Percentiles rank a stretch among this genome's conserved stretches.
Evolutionary conservation across 306 rosid genomes (phyloP).

Genomic region (Ceratonia siliqua): DNA sequence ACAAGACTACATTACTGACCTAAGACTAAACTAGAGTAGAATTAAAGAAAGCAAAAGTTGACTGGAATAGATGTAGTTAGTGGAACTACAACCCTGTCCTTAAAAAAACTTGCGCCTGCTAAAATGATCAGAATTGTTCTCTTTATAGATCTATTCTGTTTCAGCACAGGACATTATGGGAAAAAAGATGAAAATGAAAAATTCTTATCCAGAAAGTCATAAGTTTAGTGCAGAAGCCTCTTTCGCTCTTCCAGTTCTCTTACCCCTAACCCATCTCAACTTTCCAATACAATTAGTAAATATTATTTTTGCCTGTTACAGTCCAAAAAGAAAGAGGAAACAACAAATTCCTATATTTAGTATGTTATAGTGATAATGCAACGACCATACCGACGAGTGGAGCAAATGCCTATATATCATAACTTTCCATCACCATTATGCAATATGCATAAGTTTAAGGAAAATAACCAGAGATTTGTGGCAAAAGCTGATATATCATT

Average conservation of each 20-base stretch:
- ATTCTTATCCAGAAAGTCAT: background rate
- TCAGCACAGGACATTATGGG: background rate
- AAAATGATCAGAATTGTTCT: background rate
- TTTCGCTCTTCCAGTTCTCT: background rate
- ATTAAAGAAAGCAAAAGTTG: background rate
- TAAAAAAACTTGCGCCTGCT: background rate
- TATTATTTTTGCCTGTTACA: background rate
- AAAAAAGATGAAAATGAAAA: background rate
- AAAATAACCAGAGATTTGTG: slow-evolving; percentile 14
- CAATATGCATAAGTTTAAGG: background rate
- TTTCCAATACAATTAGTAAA: background rate
- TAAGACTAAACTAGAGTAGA: slow-evolving; percentile 19
- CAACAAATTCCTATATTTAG: background rate
- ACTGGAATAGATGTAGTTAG: background rate
- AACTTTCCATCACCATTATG: background rate
- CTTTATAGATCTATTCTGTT: background rate
- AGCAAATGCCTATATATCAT: background rate
- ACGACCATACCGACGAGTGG: background rate
- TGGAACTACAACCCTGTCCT: background rate
- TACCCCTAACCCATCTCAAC: background rate
- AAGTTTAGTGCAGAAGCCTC: slow-evolving; percentile 1
- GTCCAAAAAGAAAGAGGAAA: background rate
- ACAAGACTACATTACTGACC: slow-evolving; percentile 39
- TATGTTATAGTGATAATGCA: slow-evolving; percentile 12
- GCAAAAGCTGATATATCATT: background rate